These are phyloP conservation scores for Trametes gibbosa DNA, from an alignment of 768 basidiomycete species.

Conservation along the genomic window DNA sequence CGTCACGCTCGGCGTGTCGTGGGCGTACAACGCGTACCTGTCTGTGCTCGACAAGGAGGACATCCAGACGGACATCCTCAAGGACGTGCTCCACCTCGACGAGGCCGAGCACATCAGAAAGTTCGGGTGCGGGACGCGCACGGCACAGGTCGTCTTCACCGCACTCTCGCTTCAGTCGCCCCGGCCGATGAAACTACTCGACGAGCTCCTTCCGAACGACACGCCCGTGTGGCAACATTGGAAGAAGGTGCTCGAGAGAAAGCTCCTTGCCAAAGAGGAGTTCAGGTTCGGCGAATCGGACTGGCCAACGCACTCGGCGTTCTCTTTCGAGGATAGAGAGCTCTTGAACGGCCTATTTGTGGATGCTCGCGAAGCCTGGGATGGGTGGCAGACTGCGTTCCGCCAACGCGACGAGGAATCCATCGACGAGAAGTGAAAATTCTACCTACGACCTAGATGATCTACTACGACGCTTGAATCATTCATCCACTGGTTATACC, in stretches of 20 bases:
- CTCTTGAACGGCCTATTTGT: neutral
- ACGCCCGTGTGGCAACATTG: neutral
- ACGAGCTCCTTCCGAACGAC: slow-evolving; percentile 9
- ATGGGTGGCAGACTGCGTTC: neutral
- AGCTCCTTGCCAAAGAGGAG: neutral
- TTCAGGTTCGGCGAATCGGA: neutral
- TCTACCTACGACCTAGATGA: too few species aligned
- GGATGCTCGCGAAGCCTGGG: neutral
- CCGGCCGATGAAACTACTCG: neutral
- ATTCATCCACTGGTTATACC: too few species aligned
- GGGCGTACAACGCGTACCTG: slow-evolving; percentile 15
- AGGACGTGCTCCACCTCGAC: neutral
- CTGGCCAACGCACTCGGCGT: neutral
- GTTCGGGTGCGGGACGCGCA: slow-evolving; percentile 1
- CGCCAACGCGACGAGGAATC: neutral
- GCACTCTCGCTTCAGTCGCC: neutral
- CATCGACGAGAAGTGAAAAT: neutral
- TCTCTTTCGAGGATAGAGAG: neutral
- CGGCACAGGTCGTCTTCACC: neutral
- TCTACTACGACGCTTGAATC: too few species aligned
- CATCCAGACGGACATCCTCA: slow-evolving; percentile 10
- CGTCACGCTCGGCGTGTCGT: slow-evolving; percentile 7
- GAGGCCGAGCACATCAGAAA: neutral
- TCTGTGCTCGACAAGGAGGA: slow-evolving; percentile 8
- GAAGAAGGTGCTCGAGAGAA: neutral